Conservation (phyloP, 495 filamentous ascomycete genomes). For the Neurospora sp. region DNA sequence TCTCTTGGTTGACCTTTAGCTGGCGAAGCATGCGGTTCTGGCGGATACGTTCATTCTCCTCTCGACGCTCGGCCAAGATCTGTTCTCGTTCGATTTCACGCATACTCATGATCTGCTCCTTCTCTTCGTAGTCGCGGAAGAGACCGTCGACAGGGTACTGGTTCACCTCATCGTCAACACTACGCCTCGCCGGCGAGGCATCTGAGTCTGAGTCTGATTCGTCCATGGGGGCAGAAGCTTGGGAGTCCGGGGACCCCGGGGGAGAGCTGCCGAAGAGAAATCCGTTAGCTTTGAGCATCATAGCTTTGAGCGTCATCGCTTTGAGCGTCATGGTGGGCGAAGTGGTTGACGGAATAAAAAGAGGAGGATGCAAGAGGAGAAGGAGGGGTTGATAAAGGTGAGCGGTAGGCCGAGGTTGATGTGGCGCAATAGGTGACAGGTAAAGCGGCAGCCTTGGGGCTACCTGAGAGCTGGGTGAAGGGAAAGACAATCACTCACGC, state of each 20-base stretch:
- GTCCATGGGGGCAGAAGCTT: constrained; percentile 78
- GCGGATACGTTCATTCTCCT: constrained; percentile 64
- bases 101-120: constrained; percentile 71
- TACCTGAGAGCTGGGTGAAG: background rate
- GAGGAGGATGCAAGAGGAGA: background rate
- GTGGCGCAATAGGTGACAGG: background rate
- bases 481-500: constrained; percentile 49
- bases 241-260: constrained; percentile 60
- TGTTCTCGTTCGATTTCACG: constrained; percentile 84
- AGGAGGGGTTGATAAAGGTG: background rate
- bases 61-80: constrained; percentile 78
- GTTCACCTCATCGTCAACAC: constrained; percentile 50
- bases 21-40: constrained; percentile 80
- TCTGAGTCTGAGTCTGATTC: constrained; percentile 75
- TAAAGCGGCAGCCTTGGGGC: background rate
- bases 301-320: background rate
- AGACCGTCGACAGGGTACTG: constrained; percentile 85
- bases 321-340: background rate
- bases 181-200: constrained; percentile 35
- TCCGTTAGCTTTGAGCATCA: background rate
- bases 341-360: background rate
- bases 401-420: background rate
- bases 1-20: constrained; percentile 58
- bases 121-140: constrained; percentile 70
- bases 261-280: constrained; percentile 19